phyloP scores from a whole-genome alignment of 257 asterid species.

The Solanum habrochaites region DNA sequence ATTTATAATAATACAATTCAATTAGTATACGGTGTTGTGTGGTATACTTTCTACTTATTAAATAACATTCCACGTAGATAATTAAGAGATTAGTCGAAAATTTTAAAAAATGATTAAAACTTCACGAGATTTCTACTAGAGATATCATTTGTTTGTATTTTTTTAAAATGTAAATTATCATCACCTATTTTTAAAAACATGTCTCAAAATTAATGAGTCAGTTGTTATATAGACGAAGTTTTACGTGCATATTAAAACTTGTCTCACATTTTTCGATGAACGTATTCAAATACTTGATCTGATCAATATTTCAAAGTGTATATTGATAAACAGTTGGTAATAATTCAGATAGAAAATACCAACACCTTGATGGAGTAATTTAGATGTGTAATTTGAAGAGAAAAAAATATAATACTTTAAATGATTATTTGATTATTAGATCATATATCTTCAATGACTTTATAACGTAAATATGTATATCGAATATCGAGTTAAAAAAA shows the following conservation, averaged over 20 bases:
- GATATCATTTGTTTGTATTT: not conserved
- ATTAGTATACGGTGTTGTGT: not conserved
- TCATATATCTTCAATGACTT: no score
- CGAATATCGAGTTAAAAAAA: not conserved
- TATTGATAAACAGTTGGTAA: not conserved
- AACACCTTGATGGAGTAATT: not conserved
- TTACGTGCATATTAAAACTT: not conserved
- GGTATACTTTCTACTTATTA: not conserved
- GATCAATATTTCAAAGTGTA: not conserved
- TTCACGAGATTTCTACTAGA: accelerated
- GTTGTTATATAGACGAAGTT: not conserved
- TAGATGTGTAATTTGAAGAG: not conserved
- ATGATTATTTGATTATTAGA: no score
- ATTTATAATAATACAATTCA: not conserved
- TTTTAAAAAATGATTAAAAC: not conserved
- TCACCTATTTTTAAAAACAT: not conserved
- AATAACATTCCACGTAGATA: not conserved
- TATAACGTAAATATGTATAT: not conserved
- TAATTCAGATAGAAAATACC: accelerated
- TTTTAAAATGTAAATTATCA: not conserved
- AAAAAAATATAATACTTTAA: no score
- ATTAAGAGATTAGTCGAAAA: not conserved
- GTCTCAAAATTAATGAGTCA: not conserved
- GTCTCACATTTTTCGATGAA: not conserved
- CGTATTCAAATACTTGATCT: not conserved